Evolutionary conservation across 2,329 filamentous ascomycete genomes (phyloP), one percentile per base, ranked within the genome.

Genomic region (Orbilia quercus): DNA sequence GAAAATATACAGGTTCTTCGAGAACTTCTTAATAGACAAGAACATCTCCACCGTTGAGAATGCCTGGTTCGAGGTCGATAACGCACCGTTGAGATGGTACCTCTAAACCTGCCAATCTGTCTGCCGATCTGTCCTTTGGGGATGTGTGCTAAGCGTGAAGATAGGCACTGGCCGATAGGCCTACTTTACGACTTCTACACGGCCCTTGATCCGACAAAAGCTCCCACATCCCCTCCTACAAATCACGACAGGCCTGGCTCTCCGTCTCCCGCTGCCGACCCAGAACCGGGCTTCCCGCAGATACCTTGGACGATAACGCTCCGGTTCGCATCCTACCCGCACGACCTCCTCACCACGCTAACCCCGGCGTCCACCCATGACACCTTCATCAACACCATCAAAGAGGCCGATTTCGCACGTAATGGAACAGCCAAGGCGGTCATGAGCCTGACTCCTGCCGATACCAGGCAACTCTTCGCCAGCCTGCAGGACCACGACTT

Each of bases 381-480:
- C 58, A 65, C 87, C 0, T 89, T 89, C 76, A 82, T 88, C 64
- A 89, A 89, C 79, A 84, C 84, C 65, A 86, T 85, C 74, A 89
- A 89, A 79, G 87, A 89, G 84, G 92, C 93, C 28, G 92, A 96
- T 81, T 96, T 92, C 77, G 84, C 96, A 55, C 87, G 93, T 57
- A 94, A 95, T 77, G 92, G 92, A 47, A 95, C 90, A 60, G 92
- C 91, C 14, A 92, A 94, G 79, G 89, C 90, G 73, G 93, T 96
- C 78, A 96, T 96, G 91, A 89, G 88, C 60, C 83, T 97, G 78
- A 92, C 90, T 73, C 93, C 92, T 80, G 88, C 91, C 48, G 89
- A 96, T 80, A 95, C 91, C 12, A 91, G 89, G 6, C 86, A 89
- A 31, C 84, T 97, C 34, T 97, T 93, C 92, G 51, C 86, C 89